Conservation (phyloP, 108 stramenopile species). For the Conticribra weissflogii region DNA sequence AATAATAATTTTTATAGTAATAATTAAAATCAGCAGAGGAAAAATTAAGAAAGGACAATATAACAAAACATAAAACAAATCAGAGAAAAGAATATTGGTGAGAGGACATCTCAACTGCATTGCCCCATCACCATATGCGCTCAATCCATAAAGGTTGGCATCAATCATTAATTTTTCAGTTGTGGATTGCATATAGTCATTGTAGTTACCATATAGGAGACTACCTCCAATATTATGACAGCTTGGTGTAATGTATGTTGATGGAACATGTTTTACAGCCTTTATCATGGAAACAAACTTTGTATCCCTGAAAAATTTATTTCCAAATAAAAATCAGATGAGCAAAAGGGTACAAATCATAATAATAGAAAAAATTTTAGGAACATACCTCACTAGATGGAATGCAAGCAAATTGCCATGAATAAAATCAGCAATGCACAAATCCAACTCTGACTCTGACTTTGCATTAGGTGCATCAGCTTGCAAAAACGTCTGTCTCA, state of each 20-base stretch:
- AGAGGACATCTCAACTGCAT: not conserved
- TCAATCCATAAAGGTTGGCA: not conserved
- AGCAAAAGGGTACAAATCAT: too few species aligned
- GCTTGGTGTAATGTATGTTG: not conserved
- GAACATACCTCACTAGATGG: not conserved
- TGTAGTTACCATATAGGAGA: not conserved
- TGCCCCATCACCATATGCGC: not conserved
- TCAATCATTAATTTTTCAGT: not conserved
- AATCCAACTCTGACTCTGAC: too few species aligned
- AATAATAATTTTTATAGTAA: too few species aligned
- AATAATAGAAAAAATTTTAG: too few species aligned
- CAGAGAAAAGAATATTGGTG: constrained; percentile 1
- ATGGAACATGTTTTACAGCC: not conserved
- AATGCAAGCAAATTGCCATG: not conserved
- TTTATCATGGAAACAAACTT: not conserved
- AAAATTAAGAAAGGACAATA: too few species aligned
- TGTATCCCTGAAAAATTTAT: too few species aligned
- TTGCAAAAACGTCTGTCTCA: too few species aligned
- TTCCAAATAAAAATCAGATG: too few species aligned
- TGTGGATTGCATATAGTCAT: not conserved
- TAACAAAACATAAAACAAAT: too few species aligned
- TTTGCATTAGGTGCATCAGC: too few species aligned
- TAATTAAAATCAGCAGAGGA: too few species aligned
- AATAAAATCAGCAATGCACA: not conserved
- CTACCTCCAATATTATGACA: not conserved